These are phyloP conservation scores for Mycena epipterygia DNA, from an alignment of 768 basidiomycete genomes.

Conservation along the genomic window DNA sequence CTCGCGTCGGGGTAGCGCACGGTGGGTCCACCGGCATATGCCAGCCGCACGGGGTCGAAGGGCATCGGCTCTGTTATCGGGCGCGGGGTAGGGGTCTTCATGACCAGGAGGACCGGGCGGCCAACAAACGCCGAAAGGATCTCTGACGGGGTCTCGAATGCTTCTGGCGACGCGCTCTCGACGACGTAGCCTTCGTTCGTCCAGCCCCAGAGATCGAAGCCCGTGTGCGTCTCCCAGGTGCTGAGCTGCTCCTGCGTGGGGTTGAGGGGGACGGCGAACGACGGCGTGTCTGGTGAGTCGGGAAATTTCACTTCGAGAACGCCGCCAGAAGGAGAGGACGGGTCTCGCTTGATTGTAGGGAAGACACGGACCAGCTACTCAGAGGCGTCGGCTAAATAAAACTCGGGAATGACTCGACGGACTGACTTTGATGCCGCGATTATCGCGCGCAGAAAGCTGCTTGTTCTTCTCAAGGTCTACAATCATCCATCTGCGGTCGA, in stretches of 20 bases:
- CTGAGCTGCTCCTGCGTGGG: constrained; percentile 28
- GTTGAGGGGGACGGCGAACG: constrained; percentile 32
- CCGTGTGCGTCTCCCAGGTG: constrained; percentile 28
- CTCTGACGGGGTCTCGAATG: constrained; percentile 28
- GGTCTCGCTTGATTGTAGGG: constrained; percentile 28
- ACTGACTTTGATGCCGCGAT: constrained; percentile 36
- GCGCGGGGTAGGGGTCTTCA: constrained; percentile 27
- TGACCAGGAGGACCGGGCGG: constrained; percentile 33
- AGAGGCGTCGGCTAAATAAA: not conserved
- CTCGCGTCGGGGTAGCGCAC: constrained; percentile 34
- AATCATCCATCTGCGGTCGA: constrained; percentile 37
- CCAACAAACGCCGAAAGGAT: constrained; percentile 32
- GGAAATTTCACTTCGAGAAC: constrained; percentile 33
- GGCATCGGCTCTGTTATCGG: constrained; percentile 22
- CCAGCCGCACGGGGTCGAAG: constrained; percentile 22
- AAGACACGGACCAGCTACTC: constrained; percentile 32
- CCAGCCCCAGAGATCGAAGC: constrained; percentile 32
- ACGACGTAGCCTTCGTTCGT: constrained; percentile 31
- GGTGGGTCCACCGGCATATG: constrained; percentile 27
- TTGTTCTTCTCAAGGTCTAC: constrained; percentile 39
- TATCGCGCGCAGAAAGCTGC: constrained; percentile 37
- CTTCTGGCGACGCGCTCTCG: constrained; percentile 15
- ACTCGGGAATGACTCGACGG: not conserved
- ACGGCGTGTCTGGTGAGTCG: constrained; percentile 30
- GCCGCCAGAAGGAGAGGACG: constrained; percentile 30